These are phyloP conservation scores for Terfezia claveryi DNA, from an alignment of 495 filamentous ascomycete species.

Conservation along the genomic window DNA sequence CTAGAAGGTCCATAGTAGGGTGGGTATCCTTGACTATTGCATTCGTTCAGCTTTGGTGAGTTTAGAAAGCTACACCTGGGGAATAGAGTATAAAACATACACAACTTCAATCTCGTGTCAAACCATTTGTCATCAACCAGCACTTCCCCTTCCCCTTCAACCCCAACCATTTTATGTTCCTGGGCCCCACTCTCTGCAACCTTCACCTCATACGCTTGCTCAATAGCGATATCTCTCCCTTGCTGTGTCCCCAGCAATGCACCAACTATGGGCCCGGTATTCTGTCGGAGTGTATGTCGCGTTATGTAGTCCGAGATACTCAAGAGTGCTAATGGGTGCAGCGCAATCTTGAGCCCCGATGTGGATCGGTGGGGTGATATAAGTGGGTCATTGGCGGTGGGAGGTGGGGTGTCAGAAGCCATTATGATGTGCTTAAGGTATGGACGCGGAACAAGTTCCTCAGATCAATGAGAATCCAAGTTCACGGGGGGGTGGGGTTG, in stretches of 20 bases:
- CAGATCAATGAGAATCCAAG: too few relatives aligned
- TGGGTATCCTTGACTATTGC: conserved; percentile 66
- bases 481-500: too few relatives aligned
- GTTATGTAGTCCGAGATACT: conserved; percentile 94
- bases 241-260: conserved; percentile 75
- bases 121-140: conserved; percentile 53
- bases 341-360: conserved; percentile 56
- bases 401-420: too few relatives aligned
- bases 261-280: conserved; percentile 57
- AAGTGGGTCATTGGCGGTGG: conserved; percentile 20
- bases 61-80: neutral
- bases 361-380: conserved; percentile 43
- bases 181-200: conserved; percentile 21
- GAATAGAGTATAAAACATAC: conserved; percentile 27
- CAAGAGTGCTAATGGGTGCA: conserved; percentile 87
- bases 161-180: neutral
- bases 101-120: conserved; percentile 55
- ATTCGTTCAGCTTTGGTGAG: neutral
- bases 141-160: conserved; percentile 25
- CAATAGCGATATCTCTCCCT: conserved; percentile 73
- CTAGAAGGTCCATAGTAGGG: conserved; percentile 67
- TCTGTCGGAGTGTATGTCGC: conserved; percentile 55
- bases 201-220: conserved; percentile 74
- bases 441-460: too few relatives aligned
- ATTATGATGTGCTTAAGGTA: too few relatives aligned